Base-by-base conservation (phyloP, 106 monocot genomes). In the Gastrodia elata region DNA sequence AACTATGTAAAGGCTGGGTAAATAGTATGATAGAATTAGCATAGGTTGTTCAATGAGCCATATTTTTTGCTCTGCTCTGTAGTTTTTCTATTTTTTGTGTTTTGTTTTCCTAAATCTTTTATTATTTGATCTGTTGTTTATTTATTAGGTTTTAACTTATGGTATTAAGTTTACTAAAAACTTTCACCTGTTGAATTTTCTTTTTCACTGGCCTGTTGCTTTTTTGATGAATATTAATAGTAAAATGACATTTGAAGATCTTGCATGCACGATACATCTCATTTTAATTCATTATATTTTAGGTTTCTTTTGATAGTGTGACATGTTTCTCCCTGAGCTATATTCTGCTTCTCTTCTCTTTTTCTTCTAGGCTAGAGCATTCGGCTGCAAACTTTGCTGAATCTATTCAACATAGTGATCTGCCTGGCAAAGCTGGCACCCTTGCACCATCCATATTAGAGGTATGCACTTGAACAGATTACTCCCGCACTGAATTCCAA, bases 391-490 rank as follows among this genome's bases (percentile, higher is more conserved):
- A 79, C 64, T 65, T 94, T 77, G 83, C 94, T 43, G 88, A 87
- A 64, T 83, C 84, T 36, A 90, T 94, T 71, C 90, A 94, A 38
- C 84, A 88, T n/a, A 84, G 86, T 67, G 75, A 65, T 15, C 74
- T 88, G n/a, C 88, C 85, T 68, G 76, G 20, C 1, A 83, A 81
- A 79, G 72, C 84, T 35, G 74, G 76, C 68, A 67, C 80, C 67
- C 68, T 94, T 80, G 85, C 86, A 67, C 88, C 94, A 77, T 87
- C 92, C 25, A 80, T 94, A 46, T n/a, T 94, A 24, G 94, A 94
- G 89, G 94, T 89, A 84, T 57, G 18, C 9, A 36, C 71, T 26
- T 30, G 7, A 18, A 59, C n/a, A 35, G 38, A 36, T 56, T 36
- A 10, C 11, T 8, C 58, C 33, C 39, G 73, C 39, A 14, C 38